Conservation (phyloP, 1,284 basidiomycete genomes). For the Leccinum pallidistipes region DNA sequence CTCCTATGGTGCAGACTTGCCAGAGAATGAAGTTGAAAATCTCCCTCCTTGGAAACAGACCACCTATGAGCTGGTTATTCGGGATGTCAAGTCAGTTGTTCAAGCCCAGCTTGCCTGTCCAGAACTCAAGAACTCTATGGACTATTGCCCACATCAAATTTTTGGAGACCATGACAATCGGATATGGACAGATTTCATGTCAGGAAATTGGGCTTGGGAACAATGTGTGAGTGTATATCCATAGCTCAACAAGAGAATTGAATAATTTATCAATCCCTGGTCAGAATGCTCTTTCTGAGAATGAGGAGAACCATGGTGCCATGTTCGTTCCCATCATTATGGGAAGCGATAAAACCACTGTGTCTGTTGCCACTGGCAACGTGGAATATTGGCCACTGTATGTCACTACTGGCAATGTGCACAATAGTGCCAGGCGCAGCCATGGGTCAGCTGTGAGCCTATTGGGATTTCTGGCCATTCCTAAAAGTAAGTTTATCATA, state of each 20-base stretch:
- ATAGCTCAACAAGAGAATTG: neutral
- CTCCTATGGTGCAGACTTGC: neutral
- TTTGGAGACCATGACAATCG: neutral
- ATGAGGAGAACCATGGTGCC: neutral
- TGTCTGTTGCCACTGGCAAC: slow-evolving; percentile 6
- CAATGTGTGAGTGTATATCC: neutral
- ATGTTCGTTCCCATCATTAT: slow-evolving; percentile 6
- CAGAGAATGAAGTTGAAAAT: neutral
- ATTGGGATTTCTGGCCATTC: neutral
- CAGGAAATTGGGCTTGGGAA: neutral
- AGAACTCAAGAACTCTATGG: neutral
- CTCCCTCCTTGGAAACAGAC: neutral
- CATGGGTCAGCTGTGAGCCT: neutral
- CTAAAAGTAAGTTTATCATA: neutral
- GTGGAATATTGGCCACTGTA: neutral
- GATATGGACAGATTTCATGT: neutral
- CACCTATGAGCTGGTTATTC: neutral
- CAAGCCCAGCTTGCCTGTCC: neutral
- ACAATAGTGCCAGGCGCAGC: neutral
- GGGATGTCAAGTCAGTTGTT: neutral
- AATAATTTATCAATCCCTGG: neutral
- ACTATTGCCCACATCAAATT: neutral
- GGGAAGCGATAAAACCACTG: slow-evolving; percentile 10
- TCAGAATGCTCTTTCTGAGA: neutral
- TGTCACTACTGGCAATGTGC: neutral